Evolutionary conservation across 2,329 filamentous ascomycete species (phyloP).

Genomic region (Trichothecium sympodiale): DNA sequence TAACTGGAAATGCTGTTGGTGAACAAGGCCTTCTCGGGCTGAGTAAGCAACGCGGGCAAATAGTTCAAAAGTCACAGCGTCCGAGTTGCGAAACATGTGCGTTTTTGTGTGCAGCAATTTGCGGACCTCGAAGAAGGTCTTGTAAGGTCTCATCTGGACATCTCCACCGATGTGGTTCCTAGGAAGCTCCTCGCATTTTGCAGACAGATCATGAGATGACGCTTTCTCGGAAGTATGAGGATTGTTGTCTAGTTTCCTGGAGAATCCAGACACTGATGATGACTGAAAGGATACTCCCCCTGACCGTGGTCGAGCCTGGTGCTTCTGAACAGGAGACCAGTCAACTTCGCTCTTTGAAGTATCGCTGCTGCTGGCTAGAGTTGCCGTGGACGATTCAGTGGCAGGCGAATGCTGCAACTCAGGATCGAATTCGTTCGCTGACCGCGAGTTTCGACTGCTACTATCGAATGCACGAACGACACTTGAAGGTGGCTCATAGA

Average conservation of each 20-base stretch:
- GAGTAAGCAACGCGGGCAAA: constrained; percentile 51
- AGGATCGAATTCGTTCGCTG: constrained; percentile 22
- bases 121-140: constrained; percentile 51
- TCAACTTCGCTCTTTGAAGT: constrained; percentile 19
- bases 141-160: constrained; percentile 10
- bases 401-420: constrained; percentile 21
- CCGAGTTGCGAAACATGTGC: constrained; percentile 18
- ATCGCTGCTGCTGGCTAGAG: constrained; percentile 4
- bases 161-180: neutral
- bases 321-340: constrained; percentile 17
- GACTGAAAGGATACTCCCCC: too few species aligned
- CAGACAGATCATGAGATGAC: too few species aligned
- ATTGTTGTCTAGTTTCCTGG: too few species aligned
- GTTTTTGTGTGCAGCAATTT: constrained; percentile 42
- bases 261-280: too few species aligned
- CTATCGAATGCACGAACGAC: too few species aligned
- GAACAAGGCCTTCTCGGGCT: constrained; percentile 34
- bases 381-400: neutral
- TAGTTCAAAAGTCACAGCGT: constrained; percentile 43
- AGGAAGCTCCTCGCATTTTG: too few species aligned
- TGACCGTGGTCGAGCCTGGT: too few species aligned
- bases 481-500: too few species aligned
- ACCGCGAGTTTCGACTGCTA: constrained; percentile 16
- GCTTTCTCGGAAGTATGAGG: too few species aligned
- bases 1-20: constrained; percentile 53